Evolutionary conservation across 2,329 filamentous ascomycete genomes (phyloP).

Genomic region (Pseudogymnoascus sp.): DNA sequence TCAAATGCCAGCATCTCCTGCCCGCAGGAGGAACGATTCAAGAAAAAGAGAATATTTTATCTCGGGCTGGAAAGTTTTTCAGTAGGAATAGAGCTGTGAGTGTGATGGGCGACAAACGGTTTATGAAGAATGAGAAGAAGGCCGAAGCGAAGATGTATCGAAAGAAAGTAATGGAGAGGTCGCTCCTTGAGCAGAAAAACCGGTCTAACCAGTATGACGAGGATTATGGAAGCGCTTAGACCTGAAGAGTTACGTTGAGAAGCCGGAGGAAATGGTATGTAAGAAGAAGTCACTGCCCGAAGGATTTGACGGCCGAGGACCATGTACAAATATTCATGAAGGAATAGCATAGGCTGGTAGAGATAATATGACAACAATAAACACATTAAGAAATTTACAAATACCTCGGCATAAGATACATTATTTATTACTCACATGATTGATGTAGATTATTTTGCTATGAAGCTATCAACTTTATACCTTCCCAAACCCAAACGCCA

Average conservation of each 20-base stretch:
- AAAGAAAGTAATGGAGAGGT: not conserved
- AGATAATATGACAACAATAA: not conserved
- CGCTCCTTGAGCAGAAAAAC: not conserved
- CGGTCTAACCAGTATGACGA: not conserved
- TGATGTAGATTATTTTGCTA: not conserved
- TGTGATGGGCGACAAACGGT: not conserved
- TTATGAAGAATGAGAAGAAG: not conserved
- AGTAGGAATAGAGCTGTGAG: not conserved
- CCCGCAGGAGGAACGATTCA: slow-evolving; percentile 31
- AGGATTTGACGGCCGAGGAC: not conserved
- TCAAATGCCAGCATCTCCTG: slow-evolving; percentile 31
- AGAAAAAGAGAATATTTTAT: not conserved
- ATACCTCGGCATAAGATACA: not conserved
- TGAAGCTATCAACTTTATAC: not conserved
- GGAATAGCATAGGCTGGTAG: not conserved
- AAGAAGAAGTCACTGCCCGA: not conserved
- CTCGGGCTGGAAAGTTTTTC: not conserved
- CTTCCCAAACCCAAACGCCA: slow-evolving; percentile 4
- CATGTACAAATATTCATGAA: not conserved
- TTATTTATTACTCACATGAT: not conserved
- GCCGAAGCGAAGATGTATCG: not conserved
- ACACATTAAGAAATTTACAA: not conserved
- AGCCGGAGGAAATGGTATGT: not conserved
- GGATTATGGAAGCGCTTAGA: not conserved
- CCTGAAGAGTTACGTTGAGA: not conserved